Base-by-base conservation (phyloP, 75 land plant genomes). In the Azolla pinnata region DNA sequence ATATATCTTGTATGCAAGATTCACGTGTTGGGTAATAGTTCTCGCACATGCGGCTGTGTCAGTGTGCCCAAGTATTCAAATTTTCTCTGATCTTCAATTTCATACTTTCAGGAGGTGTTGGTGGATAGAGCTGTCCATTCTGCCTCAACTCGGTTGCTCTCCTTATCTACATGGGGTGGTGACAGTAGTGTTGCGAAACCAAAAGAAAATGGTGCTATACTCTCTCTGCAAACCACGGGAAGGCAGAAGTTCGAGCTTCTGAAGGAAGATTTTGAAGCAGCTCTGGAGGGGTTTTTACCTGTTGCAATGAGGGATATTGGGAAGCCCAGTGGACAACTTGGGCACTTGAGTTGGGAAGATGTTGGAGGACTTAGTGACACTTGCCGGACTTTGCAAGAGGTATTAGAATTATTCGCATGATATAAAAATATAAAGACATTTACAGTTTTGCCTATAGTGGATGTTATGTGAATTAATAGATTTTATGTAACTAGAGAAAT, bases 101-200 rank as follows among this genome's bases (percentile, higher is more conserved):
- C 50, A 47, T 47, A 12, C 50, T 47, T 47, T 10, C 73, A 92
- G 97, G 90, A 83, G 73, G 76, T 83, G 19, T 71, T 93, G 78
- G 90, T 88, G 49, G 90, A 93, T 65, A 71, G 98, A 64, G 74
- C 86, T 31, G 68, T 86, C 35, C 96, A 85, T 83, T 83, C 87
- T 70, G 86, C 87, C 42, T 59, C 75, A 56, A 49, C 75, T 33
- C 96, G 87, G n/a, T 70, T 59, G 62, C 33, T 84, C 58, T 50
- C 78, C 51, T 35, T 20, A 18, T 20, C 21, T 31, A n/a, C n/a
- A n/a, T n/a, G n/a, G n/a, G n/a, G n/a, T n/a, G n/a, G n/a, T n/a
- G n/a, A n/a, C n/a, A n/a, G n/a, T n/a, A n/a, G n/a, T n/a, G 2
- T 54, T 46, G n/a, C 1, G 54, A 48, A 42, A 30, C 48, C 65